Percentiles rank a stretch among this genome's conserved stretches.
Evolutionary conservation across 2,329 filamentous ascomycete species (phyloP).

Genomic region (Emericellopsis cladophorae): DNA sequence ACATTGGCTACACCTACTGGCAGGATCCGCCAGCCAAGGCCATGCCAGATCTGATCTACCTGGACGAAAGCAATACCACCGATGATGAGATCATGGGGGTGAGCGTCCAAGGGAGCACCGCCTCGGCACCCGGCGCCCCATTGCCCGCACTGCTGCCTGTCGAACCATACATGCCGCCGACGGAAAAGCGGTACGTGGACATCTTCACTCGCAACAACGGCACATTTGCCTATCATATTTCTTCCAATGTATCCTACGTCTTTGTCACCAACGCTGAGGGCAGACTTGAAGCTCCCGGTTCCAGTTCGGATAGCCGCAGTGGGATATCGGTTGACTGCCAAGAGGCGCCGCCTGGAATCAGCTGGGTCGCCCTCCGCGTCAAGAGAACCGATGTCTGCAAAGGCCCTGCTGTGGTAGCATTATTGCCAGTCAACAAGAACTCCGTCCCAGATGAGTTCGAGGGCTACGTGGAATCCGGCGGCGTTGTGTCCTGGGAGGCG

Average conservation of each 20-base stretch:
- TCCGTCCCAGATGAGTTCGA: conserved; percentile 8
- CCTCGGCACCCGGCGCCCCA: conserved; percentile 20
- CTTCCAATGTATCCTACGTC: conserved; percentile 42
- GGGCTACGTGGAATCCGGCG: conserved; percentile 14
- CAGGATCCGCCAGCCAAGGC: conserved; percentile 34
- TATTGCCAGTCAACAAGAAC: conserved; percentile 2
- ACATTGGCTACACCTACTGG: conserved; percentile 32
- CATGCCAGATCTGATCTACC: conserved; percentile 17
- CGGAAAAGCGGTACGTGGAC: conserved; percentile 11
- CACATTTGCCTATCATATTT: conserved; percentile 22
- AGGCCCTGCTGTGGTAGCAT: conserved; percentile 22
- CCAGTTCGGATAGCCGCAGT: conserved; percentile 3
- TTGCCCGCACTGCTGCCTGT: conserved; percentile 38
- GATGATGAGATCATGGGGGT: background rate
- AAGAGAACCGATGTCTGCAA: conserved; percentile 16
- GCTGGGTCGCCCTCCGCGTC: background rate
- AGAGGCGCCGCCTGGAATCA: background rate
- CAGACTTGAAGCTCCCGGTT: conserved; percentile 26
- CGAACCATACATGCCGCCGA: conserved; percentile 39
- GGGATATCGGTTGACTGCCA: conserved; percentile 8
- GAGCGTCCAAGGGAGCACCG: background rate
- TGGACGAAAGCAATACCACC: background rate
- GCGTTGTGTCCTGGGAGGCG: conserved; percentile 15
- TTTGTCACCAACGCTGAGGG: conserved; percentile 36
- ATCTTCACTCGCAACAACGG: conserved; percentile 2